Evolutionary conservation across 2,329 filamentous ascomycete species (phyloP), one percentile per base, ranked within the genome.

Genomic region (Rugonectria rugulosa): DNA sequence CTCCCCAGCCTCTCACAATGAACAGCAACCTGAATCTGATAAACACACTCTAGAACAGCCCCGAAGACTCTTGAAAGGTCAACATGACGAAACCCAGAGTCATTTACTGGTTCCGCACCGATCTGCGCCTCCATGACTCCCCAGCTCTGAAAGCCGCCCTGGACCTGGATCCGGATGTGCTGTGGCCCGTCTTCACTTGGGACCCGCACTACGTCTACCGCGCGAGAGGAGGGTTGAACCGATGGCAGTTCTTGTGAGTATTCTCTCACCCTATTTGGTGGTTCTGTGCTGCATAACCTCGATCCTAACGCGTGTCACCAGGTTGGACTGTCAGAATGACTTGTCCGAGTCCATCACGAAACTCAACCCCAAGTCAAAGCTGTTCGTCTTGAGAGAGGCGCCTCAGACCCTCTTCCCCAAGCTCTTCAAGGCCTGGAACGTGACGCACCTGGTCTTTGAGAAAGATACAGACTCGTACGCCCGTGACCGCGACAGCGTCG

Each of bases 151-250:
- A 87, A 69, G 88, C 88, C 2, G 90, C 90, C 1, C 73, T 93
- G 7, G 87, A 89, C 54, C 78, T 92, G 6, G 79, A 89, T 1
- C 88, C 89, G 2, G 81, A 82, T 47, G 84, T 82, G 17, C 76
- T 93, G 21, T 92, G 88, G 77, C 89, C 89, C 1, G 82, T 92
- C 40, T 93, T 90, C 80, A 91, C 87, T 2, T 93, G 89, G 88
- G 89, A 92, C 69, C 89, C 89, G 53, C 88, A 92, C 70, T 92
- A 92, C 68, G 88, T 92, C 21, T 92, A 91, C 69, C 81, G 81
- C 26, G 85, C 87, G 1, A 81, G 89, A 53, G 88, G 88, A 5
- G 88, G 88, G 0, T 76, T 85, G 8, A 93, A 93, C 66, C 79
- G 90, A 62, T 92, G 88, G 87, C 86, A 90, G 64, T 92, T 88